These are phyloP conservation scores for Podaxis sp. DNA, from an alignment of 768 basidiomycete genomes.

Conservation along the genomic window DNA sequence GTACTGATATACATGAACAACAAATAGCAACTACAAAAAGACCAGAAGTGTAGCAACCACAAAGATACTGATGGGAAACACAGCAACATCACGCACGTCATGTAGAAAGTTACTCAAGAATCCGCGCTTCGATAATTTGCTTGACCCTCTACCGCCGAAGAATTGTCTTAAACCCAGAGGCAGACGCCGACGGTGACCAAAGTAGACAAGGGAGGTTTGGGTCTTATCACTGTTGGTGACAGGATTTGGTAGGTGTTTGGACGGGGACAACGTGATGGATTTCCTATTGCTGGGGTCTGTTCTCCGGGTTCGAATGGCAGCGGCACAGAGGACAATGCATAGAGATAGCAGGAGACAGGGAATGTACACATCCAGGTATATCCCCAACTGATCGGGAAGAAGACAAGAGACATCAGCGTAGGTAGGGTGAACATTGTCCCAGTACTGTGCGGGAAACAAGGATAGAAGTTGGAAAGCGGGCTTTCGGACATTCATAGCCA, in stretches of 20 bases:
- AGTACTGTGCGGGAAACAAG: conserved; percentile 33
- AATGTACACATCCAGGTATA: conserved; percentile 71
- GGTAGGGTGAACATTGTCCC: conserved; percentile 18
- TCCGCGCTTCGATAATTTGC: conserved; percentile 8
- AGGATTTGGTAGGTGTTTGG: conserved; percentile 7
- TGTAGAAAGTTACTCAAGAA: conserved; percentile 27
- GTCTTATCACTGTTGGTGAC: not conserved
- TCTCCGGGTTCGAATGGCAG: conserved; percentile 16
- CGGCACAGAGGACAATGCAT: conserved; percentile 27
- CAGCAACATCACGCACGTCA: conserved; percentile 38
- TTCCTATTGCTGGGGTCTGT: conserved; percentile 18
- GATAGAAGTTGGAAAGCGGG: conserved; percentile 93
- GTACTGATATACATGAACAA: not conserved
- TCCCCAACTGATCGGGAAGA: conserved; percentile 79
- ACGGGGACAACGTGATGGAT: not conserved
- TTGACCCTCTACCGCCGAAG: not conserved
- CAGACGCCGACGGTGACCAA: not conserved
- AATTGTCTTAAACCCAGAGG: conserved; percentile 6
- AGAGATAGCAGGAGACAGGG: conserved; percentile 65
- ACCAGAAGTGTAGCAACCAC: conserved; percentile 25
- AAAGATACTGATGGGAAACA: conserved; percentile 39
- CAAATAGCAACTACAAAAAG: not conserved
- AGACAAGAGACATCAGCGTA: conserved; percentile 64
- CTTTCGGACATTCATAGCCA: conserved; percentile 78
- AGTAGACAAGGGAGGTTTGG: conserved; percentile 1